These are phyloP conservation scores for Sphaceloma murrayae DNA, from an alignment of 2,329 filamentous ascomycete species.

Conservation along the genomic window DNA sequence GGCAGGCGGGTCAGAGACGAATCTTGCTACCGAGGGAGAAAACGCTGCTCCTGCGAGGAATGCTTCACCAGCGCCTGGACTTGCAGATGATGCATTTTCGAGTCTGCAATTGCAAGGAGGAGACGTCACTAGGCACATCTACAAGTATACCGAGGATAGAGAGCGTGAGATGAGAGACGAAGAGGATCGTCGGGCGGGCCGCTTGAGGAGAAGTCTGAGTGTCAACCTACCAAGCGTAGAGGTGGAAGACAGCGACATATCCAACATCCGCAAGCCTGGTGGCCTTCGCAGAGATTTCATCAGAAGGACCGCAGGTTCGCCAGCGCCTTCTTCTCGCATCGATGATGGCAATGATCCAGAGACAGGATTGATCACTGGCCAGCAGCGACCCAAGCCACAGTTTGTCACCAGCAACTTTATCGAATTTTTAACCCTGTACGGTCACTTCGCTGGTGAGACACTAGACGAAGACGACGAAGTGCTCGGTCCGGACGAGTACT, in stretches of 20 bases:
- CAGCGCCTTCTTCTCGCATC: constrained; percentile 29
- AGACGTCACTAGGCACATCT: constrained; percentile 89
- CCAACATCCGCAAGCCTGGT: constrained; percentile 83
- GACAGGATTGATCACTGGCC: constrained; percentile 21
- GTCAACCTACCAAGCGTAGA: constrained; percentile 72
- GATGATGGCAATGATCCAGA: constrained; percentile 17
- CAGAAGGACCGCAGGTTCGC: constrained; percentile 57
- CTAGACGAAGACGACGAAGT: constrained; percentile 94
- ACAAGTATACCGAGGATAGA: constrained; percentile 89
- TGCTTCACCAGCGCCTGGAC: constrained; percentile 22
- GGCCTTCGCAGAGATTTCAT: constrained; percentile 89
- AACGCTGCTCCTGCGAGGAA: constrained; percentile 23
- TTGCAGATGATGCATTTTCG: constrained; percentile 58
- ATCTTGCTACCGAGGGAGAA: constrained; percentile 21
- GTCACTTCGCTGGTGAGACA: constrained; percentile 94
- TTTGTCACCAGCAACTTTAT: constrained; percentile 87
- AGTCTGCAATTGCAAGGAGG: constrained; percentile 88
- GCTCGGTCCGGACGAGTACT: constrained; percentile 79
- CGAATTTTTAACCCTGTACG: constrained; percentile 89
- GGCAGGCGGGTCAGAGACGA: constrained; percentile 28
- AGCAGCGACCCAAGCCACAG: constrained; percentile 41
- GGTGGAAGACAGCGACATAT: constrained; percentile 72
- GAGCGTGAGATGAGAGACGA: constrained; percentile 70
- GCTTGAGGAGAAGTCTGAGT: constrained; percentile 72
- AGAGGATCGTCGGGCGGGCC: constrained; percentile 46